Percentiles rank a stretch among this genome's conserved stretches.
Evolutionary conservation across 2,329 filamentous ascomycete species (phyloP).

Genomic region (Paraconiothyrium brasiliense): DNA sequence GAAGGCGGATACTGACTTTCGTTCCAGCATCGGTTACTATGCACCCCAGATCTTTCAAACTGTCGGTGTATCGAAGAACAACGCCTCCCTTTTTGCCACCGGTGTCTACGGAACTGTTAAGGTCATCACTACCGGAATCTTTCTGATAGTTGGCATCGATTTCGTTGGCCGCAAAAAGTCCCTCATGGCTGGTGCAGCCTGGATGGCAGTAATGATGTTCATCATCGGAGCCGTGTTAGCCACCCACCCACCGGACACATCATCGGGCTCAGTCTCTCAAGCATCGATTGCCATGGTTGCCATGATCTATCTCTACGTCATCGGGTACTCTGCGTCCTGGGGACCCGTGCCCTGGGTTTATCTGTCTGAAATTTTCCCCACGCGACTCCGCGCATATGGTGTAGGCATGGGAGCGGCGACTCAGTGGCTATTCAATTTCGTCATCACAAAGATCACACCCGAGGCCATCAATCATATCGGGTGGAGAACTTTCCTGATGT

Average conservation of each 20-base stretch:
- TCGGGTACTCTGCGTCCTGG: conserved; percentile 79
- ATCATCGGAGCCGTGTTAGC: conserved; percentile 62
- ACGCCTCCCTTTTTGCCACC: conserved; percentile 68
- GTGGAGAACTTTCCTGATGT: conserved; percentile 27
- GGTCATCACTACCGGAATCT: conserved; percentile 69
- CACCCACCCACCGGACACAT: conserved; percentile 44
- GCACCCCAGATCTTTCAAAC: conserved; percentile 42
- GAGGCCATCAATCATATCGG: conserved; percentile 50
- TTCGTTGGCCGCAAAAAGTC: conserved; percentile 70
- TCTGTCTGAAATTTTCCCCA: conserved; percentile 65
- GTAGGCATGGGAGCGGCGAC: conserved; percentile 45
- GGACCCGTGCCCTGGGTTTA: conserved; percentile 77
- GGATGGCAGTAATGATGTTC: conserved; percentile 74
- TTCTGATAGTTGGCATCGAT: conserved; percentile 70
- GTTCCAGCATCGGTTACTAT: conserved; percentile 51
- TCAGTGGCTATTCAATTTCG: conserved; percentile 49
- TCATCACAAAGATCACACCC: conserved; percentile 55
- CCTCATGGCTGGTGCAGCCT: conserved; percentile 69
- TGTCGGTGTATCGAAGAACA: conserved; percentile 56
- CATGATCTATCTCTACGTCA: conserved; percentile 77
- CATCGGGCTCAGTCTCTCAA: conserved; percentile 36
- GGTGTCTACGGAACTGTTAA: conserved; percentile 75
- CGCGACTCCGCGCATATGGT: conserved; percentile 49
- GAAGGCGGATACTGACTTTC: conserved; percentile 24
- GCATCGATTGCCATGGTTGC: conserved; percentile 73